Conservation (phyloP, 257 asterid genomes). For the Nicotiana knightiana region DNA sequence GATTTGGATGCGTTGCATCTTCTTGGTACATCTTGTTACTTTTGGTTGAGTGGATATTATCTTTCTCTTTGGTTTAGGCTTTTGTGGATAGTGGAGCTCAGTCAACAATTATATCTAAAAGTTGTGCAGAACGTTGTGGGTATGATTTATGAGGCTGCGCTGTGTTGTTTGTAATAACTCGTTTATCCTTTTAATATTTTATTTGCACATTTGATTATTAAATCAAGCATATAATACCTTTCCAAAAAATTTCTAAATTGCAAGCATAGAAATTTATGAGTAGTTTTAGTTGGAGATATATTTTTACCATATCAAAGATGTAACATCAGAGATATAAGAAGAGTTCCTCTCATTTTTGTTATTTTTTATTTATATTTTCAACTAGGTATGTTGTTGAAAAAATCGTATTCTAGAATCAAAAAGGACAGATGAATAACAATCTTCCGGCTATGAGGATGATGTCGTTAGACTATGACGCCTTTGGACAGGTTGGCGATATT, state of each 20-base stretch:
- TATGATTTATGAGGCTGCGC: conserved; percentile 21
- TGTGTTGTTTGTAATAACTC: background rate
- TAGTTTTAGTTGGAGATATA: background rate
- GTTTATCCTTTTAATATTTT: background rate
- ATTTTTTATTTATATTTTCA: background rate
- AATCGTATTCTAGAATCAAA: background rate
- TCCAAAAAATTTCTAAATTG: background rate
- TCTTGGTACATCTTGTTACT: background rate
- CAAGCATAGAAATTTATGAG: background rate
- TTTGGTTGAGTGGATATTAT: background rate
- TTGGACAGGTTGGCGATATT: too few relatives aligned
- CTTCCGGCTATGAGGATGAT: too few relatives aligned
- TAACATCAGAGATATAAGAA: background rate
- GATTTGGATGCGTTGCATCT: background rate
- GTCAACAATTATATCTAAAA: conserved; percentile 94
- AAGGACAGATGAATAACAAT: background rate
- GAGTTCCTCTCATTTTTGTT: background rate
- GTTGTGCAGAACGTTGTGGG: conserved; percentile 98
- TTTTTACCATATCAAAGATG: background rate
- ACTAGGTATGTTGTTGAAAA: background rate
- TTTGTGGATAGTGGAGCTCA: conserved; percentile 99
- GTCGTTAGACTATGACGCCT: too few relatives aligned
- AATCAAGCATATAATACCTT: background rate
- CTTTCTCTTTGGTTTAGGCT: conserved; percentile 52
- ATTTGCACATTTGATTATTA: background rate